Evolutionary conservation across 352 stramenopile species (phyloP), one percentile per base, ranked within the genome.

Genomic region (Pythium guiyangense): DNA sequence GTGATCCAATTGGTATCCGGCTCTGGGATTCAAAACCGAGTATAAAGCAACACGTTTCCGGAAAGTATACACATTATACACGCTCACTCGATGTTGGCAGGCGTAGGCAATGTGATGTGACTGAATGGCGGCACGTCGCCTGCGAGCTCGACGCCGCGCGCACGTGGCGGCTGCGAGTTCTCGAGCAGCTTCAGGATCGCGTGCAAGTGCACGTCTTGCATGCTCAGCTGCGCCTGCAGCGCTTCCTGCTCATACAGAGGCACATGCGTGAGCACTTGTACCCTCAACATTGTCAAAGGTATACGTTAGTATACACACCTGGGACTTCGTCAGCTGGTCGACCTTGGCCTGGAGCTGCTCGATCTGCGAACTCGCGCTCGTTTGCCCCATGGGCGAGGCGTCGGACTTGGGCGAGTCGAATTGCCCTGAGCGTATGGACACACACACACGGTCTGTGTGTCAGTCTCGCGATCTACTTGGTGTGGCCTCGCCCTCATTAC

Each of bases 181-280:
- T 86, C 52, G 1, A 90, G 31, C 2, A 89, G 52, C 17, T 65
- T 54, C 49, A 73, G 53, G 31, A 92, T 92, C 6, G 66, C 62
- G 31, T 84, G 64, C 45, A 92, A 56, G 54, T 92, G 77, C 9
- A 45, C 57, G 39, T 89, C 77, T 52, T 92, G 79, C 4, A 63
- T 66, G 6, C 49, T 70, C 29, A 92, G 53, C 54, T 89, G 81
- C 11, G 61, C 64, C 57, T 90, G 75, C 18, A 86, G 56, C 46
- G 79, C 61, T 26, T 79, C 46, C 77, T 89, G 52, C 39, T 52
- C 15, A 6, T 15, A 17, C 17, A 35, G 22, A 14, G 35, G 47
- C 51, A 6, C 47, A 37, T 43, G 26, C 17, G 12, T 43, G 37
- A 43, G 11, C 34, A 39, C 5, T 5, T 22, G 22, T 22, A 22